These are phyloP conservation scores for Eucalyptus albens DNA, from an alignment of 345 rosid genomes.

Conservation along the genomic window DNA sequence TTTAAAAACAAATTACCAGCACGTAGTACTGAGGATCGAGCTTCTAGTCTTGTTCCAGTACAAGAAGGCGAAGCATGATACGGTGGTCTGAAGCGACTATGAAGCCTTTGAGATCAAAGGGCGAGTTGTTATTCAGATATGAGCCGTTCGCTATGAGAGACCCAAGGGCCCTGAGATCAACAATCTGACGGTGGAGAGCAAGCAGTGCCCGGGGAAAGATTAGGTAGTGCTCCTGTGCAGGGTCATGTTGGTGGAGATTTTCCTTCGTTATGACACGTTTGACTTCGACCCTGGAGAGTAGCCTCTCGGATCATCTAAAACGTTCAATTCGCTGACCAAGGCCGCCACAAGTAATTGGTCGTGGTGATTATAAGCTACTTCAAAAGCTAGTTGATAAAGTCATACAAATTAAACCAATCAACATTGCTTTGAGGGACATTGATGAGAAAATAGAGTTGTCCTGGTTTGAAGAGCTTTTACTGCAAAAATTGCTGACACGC, in stretches of 20 bases:
- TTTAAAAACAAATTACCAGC: no score
- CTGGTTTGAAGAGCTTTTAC: background rate
- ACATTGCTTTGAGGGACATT: background rate
- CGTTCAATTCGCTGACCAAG: conserved; percentile 24
- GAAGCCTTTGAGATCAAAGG: conserved; percentile 29
- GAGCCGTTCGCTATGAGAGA: conserved; percentile 30
- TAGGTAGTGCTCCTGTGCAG: conserved; percentile 26
- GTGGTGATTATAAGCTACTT: background rate
- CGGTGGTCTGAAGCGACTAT: conserved; percentile 21
- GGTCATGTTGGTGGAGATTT: conserved; percentile 29
- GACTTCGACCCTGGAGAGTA: background rate
- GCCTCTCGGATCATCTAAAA: conserved; percentile 10
- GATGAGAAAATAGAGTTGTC: background rate
- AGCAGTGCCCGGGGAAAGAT: conserved; percentile 39
- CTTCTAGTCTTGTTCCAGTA: conserved; percentile 37
- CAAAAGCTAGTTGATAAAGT: background rate
- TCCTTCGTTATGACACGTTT: conserved; percentile 38
- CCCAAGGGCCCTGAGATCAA: conserved; percentile 11
- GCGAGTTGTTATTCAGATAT: conserved; percentile 38
- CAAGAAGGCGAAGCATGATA: conserved; percentile 15
- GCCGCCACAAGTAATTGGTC: background rate
- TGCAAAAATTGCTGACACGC: background rate
- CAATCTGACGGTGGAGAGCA: conserved; percentile 19
- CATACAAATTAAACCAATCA: background rate
- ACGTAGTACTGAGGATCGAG: conserved; percentile 11